A percentile compares a stretch with the other conserved stretches of the same genome.
phyloP scores from a whole-genome alignment of 768 basidiomycete species.

The Leccinum fibrillosum region DNA sequence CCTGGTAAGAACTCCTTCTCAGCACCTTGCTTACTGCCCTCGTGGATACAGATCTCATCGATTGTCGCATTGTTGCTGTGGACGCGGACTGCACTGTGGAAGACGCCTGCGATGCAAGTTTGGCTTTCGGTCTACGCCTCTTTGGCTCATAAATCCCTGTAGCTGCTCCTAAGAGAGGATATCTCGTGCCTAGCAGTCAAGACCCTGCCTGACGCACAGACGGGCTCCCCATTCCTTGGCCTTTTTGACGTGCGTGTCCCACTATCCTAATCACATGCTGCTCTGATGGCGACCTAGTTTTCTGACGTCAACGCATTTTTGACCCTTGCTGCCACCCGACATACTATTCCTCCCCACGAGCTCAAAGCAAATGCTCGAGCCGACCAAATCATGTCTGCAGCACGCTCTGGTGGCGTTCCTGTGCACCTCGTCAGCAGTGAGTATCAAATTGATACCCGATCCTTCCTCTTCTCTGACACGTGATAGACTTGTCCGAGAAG shows the following conservation, averaged over 20 bases:
- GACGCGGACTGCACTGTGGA: slow-evolving; percentile 75
- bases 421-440: slow-evolving; percentile 76
- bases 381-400: slow-evolving; percentile 69
- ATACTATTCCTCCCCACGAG: slow-evolving; percentile 62
- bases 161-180: slow-evolving; percentile 64
- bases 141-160: not conserved
- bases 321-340: slow-evolving; percentile 75
- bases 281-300: slow-evolving; percentile 45
- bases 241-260: slow-evolving; percentile 66
- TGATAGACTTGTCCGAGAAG: slow-evolving; percentile 77
- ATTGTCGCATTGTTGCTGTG: slow-evolving; percentile 61
- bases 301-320: slow-evolving; percentile 88
- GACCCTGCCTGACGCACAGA: slow-evolving; percentile 21
- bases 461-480: slow-evolving; percentile 1
- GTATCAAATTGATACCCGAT: slow-evolving; percentile 23
- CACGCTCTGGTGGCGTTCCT: slow-evolving; percentile 69
- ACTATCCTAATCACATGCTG: not conserved
- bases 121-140: not conserved
- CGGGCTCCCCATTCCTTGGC: slow-evolving; percentile 42
- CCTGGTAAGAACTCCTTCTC: not conserved
- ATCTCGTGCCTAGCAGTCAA: slow-evolving; percentile 66
- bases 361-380: slow-evolving; percentile 56
- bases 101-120: slow-evolving; percentile 73
- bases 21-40: not conserved
- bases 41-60: slow-evolving; percentile 56